Evolutionary conservation across 495 filamentous ascomycete genomes (phyloP), one percentile per base, ranked within the genome.

Genomic region (Penicillium tannophilum): DNA sequence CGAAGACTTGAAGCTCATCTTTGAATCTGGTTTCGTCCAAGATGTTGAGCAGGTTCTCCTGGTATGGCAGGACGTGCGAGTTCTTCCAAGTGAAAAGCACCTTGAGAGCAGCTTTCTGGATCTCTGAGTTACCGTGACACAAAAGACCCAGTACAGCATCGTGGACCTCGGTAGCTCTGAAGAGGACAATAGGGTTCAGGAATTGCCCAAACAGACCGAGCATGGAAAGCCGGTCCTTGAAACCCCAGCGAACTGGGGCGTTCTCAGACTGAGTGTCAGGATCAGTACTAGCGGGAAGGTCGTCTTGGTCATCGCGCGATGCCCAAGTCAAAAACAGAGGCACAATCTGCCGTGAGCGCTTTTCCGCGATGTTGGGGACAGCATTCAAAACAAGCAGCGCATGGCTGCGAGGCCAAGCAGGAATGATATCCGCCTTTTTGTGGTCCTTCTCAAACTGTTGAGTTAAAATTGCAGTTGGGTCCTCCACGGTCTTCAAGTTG

Each of bases 1-100:
- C 84, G 55, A 98, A 88, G 2, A 92, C 84, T 0, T 91, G 84
- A 14, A 98, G 82, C 72, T 97, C 92, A 65, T 98, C 95, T 64
- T 90, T 88, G 75, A 98, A 97, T 45, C 90, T 80, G 3, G 90
- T 84, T 58, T 98, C 94, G 63, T 99, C 95, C 14, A 98, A 80
- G 5, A 99, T 79, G 60, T 93, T 94, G 39, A 90, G 82, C 8
- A 99, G 78, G 60, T 92, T 89, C 63, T 97, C 93, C 59, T 93
- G 84, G 65, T 97, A 98, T 3, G 86, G 85, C 46, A 79, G 80
- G 48, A 99, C 78, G 17, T 79, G 84, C 3, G 88, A 77, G 36
- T 83, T 79, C 69, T 96, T 97, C 93, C 94, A 98, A 0, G 92
- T 85, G 45, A 94, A 81, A 20, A 99, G 83, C 30, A 89, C 91